Percentiles rank a stretch among this genome's conserved stretches.
phyloP scores from a whole-genome alignment of 306 rosid genomes.

The Rosa chinensis region DNA sequence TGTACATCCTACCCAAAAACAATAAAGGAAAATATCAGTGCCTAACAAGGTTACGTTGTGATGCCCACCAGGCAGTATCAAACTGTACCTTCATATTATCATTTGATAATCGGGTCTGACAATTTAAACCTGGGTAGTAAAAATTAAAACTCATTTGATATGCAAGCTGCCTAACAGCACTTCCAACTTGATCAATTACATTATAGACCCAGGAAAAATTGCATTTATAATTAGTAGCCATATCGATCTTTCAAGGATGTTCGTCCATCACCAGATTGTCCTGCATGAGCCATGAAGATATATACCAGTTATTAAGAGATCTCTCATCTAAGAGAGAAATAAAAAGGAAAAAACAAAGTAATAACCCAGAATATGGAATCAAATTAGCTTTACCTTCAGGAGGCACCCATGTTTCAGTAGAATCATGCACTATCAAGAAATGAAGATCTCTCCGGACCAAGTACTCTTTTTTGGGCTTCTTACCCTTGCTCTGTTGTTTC shows the following conservation, averaged over 20 bases:
- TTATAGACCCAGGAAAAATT: neutral
- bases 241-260: constrained; percentile 73
- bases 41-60: neutral
- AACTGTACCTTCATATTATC: neutral
- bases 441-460: constrained; percentile 88
- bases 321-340: neutral
- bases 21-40: neutral
- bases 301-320: neutral
- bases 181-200: neutral
- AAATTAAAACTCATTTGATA: neutral
- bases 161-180: neutral
- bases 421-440: constrained; percentile 46
- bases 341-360: constrained; percentile 1
- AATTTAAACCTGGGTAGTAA: neutral
- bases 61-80: neutral
- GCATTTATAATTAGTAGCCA: constrained; percentile 50
- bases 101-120: neutral
- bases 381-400: constrained; percentile 62
- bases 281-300: constrained; percentile 46
- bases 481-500: constrained; percentile 34
- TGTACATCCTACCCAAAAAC: neutral
- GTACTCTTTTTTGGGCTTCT: constrained; percentile 59
- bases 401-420: constrained; percentile 84
- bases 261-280: constrained; percentile 95
- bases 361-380: constrained; percentile 2